Evolutionary conservation across 495 filamentous ascomycete species (phyloP), one percentile per base, ranked within the genome.

Genomic region (Penicillium paradoxum): DNA sequence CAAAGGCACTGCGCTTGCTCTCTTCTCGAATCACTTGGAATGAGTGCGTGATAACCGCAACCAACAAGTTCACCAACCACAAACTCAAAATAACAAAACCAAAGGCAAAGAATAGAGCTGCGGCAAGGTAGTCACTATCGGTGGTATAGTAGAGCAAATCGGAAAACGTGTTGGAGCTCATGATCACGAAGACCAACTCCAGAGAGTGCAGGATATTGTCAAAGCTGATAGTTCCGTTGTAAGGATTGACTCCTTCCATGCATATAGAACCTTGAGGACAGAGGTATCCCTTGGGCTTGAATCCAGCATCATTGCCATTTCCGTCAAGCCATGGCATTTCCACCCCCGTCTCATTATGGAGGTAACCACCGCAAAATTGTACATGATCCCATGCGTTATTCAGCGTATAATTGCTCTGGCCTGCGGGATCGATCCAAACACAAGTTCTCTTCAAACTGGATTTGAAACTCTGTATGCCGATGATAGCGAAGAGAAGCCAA

Each of bases 11-110:
- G 39, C 84, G 83, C 67, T 88, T 89, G 71, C 90, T 95, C 67
- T 99, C 93, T 70, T 99, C 93, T 55, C 93, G 82, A 58, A 97
- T 99, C 56, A 99, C 89, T 68, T 99, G 95, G 64, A 99, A 97
- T 7, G 93, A 96, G 19, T 92, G 93, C 0, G 93, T 99, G 61
- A 99, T 99, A 51, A 99, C 95, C 10, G 93, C 93, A 64, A 99
- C 93, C 22, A 99, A 76, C 73, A 99, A 81, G 69, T 96, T 97
- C 51, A 92, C 90, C 63, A 99, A 79, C 93, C 93, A 99, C 30
- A 99, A 77, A 72, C 86, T 93, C 79, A 99, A 81, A 61, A 99
- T 89, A 39, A 99, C 83, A 63, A 96, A 86, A 2, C 88, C 90
- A 51, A 78, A 80, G 22, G 86, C 90, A 56, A 95, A 96, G 71